Evolutionary conservation across 2,329 filamentous ascomycete genomes (phyloP).

Genomic region (Tolypocladium pustulatum): DNA sequence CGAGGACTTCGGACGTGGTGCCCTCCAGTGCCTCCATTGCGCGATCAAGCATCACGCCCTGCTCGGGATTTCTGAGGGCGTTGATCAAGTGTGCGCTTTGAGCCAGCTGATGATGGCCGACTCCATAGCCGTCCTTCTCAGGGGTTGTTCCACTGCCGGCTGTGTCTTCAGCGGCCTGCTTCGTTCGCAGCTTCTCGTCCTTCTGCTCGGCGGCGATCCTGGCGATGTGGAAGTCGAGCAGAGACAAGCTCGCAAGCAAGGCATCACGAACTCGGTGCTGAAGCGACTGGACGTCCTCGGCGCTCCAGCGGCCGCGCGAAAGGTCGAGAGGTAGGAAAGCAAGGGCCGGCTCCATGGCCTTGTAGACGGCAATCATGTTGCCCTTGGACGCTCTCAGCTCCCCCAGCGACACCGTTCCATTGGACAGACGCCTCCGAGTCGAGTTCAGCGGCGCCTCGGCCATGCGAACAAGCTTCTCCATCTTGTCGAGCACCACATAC

Average conservation of each 20-base stretch:
- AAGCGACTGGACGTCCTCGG: conserved; percentile 29
- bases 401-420: conserved; percentile 12
- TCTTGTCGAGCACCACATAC: conserved; percentile 24
- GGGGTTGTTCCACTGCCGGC: not conserved
- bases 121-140: conserved; percentile 6
- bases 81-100: conserved; percentile 22
- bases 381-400: conserved; percentile 16
- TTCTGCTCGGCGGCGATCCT: conserved; percentile 13
- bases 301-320: conserved; percentile 32
- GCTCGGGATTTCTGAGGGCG: conserved; percentile 26
- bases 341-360: conserved; percentile 25
- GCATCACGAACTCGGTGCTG: conserved; percentile 23
- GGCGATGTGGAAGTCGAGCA: conserved; percentile 32
- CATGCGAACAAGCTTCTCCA: conserved; percentile 19
- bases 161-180: not conserved
- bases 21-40: conserved; percentile 20
- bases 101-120: conserved; percentile 15
- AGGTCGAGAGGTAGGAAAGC: conserved; percentile 36
- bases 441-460: conserved; percentile 20
- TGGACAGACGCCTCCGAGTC: conserved; percentile 13
- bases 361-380: conserved; percentile 23
- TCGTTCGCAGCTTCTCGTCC: conserved; percentile 4
- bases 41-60: conserved; percentile 17
- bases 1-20: conserved; percentile 16
- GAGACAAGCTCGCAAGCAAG: conserved; percentile 20